Evolutionary conservation across 2,329 filamentous ascomycete species (phyloP).

Genomic region (Talaromyces piceae): DNA sequence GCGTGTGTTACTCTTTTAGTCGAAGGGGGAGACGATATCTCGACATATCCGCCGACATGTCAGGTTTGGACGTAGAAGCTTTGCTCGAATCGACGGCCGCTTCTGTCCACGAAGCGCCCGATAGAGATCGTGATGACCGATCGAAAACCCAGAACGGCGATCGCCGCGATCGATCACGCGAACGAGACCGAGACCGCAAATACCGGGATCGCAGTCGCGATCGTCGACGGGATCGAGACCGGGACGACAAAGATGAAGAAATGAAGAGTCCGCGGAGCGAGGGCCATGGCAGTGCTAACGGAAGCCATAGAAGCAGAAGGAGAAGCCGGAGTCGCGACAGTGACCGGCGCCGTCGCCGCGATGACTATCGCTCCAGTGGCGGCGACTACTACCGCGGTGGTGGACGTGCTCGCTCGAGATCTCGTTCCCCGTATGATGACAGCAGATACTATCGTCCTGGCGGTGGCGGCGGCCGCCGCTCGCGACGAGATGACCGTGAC

Average conservation of each 20-base stretch:
- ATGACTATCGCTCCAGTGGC: slow-evolving; percentile 53
- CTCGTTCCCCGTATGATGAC: slow-evolving; percentile 61
- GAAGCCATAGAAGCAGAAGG: slow-evolving; percentile 70
- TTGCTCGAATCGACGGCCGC: slow-evolving; percentile 79
- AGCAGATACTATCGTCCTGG: slow-evolving; percentile 46
- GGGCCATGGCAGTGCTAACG: slow-evolving; percentile 59
- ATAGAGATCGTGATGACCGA: slow-evolving; percentile 49
- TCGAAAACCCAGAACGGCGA: slow-evolving; percentile 50
- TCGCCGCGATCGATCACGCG: slow-evolving; percentile 35
- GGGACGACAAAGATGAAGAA: slow-evolving; percentile 51
- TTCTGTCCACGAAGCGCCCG: slow-evolving; percentile 32
- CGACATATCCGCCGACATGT: slow-evolving; percentile 45
- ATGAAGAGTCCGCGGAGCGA: slow-evolving; percentile 66
- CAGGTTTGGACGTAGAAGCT: slow-evolving; percentile 75
- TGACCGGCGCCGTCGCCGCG: slow-evolving; percentile 62
- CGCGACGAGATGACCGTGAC: slow-evolving; percentile 43
- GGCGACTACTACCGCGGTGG: slow-evolving; percentile 66
- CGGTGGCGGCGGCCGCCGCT: slow-evolving; percentile 35
- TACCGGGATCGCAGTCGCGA: too few species aligned
- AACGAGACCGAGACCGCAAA: too few species aligned
- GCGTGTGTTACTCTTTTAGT: background rate
- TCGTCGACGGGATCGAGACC: slow-evolving; percentile 51
- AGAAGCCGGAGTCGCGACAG: slow-evolving; percentile 72
- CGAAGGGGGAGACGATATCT: slow-evolving; percentile 18
- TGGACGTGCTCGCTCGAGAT: slow-evolving; percentile 60